Evolutionary conservation across 495 filamentous ascomycete species (phyloP), one percentile per base, ranked within the genome.

Genomic region (Aspergillus mulundensis): DNA sequence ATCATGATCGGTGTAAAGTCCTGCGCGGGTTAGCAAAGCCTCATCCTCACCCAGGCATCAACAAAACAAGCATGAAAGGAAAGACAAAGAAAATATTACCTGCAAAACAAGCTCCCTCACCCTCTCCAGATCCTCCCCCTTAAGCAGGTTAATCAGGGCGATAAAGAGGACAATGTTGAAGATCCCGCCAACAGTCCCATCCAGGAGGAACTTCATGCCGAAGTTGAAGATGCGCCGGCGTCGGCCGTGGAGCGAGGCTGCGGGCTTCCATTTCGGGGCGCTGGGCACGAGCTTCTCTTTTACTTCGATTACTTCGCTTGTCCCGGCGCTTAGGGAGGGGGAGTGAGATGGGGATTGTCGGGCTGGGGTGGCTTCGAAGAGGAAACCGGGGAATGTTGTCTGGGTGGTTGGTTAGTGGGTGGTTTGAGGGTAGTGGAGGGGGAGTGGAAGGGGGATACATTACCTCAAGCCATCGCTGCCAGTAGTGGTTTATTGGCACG

Each of bases 401-500:
- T 40, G n/a, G 14, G 5, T 16, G n/a, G n/a, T 1, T 16, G 5
- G 12, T 40, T 40, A 40, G 38, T 40, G 12, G 38, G n/a, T 28
- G 25, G 25, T 3, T 4, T 28, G 25, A 28, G 25, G 32, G 50
- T 52, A 67, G 64, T 11, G 65, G 57, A 12, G 69, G 65, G 54
- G 73, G 67, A 11, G 77, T 79, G 5, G 84, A 83, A 57, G 79
- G 85, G 0, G 12, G 14, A 5, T 40, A 40, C 58, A 62, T 87
- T 40, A 40, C 58, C 63, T 87, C 84, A 43, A 87, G 73, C 59
- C 66, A 79, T 57, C 70, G 75, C 67, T 89, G 91, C 91, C 91
- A 98, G 61, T 88, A 72, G 70, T 90, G 88, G 72, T 97, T 97
- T 19, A 88, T 87, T 4, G 94, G 93, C 15, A 87, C 85, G 63